Base-by-base conservation (phyloP, 2,329 filamentous ascomycete species). In the Zasmidium angulare region DNA sequence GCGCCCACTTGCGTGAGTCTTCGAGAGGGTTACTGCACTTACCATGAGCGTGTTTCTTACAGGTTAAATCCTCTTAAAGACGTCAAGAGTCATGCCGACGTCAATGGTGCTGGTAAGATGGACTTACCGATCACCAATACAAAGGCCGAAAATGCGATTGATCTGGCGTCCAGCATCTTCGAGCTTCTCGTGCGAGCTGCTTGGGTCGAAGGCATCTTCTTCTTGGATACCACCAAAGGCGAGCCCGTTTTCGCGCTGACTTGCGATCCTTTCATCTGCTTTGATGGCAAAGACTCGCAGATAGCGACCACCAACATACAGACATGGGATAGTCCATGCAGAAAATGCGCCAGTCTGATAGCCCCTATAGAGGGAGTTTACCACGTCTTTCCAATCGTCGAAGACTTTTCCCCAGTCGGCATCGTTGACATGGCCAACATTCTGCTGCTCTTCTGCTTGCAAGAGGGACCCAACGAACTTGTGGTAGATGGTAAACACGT, bases 1-100 rank as follows among this genome's bases (percentile, higher is more conserved):
- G 90, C 6, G 91, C 96, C 95, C 95, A 99, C 84, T 98, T 99
- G 56, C 95, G 87, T 9, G 93, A 97, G 69, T 96, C 89, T 70
- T 92, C 87, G 48, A 97, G 80, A 14, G 89, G 87, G 61, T 90
- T 89, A 75, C 91, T 93, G 69, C 55, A 56, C 50, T 51, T 61
- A 60, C 61, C 67, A 65, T 68, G 62, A 69, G 66, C 61, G 49
- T 62, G 47, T 59, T 43, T 43, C 36, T 17, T 19, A 43, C 12
- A 43, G 4, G 6, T 10, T 43, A 4, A 19, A 17, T 17, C 6
- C n/a, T 43, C n/a, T 11, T 29, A 11, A 29, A 29, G 6, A 29
- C 11, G 26, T 11, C 36, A 43, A 19, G 14, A 43, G 36, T 17
- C 22, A 57, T 12, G 52, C 36, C n/a, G 36, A 17, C n/a, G 36